These are phyloP conservation scores for Globisporangium mamillatum DNA, from an alignment of 352 stramenopile genomes.

Conservation along the genomic window DNA sequence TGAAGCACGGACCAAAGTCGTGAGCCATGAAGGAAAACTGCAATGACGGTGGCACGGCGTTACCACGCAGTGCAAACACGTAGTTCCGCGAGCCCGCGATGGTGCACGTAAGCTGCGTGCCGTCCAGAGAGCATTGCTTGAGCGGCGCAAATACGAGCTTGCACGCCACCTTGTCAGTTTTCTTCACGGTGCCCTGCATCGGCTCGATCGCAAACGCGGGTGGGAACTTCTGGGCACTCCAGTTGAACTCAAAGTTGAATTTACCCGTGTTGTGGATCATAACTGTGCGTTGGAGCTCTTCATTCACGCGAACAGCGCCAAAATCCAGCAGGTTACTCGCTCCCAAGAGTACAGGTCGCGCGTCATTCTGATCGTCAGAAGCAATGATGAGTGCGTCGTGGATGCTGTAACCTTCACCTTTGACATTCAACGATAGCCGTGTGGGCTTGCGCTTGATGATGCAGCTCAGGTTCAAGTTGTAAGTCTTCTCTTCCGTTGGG, in stretches of 20 bases:
- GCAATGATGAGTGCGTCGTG: slow-evolving; percentile 66
- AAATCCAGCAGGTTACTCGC: slow-evolving; percentile 76
- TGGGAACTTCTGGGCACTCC: slow-evolving; percentile 45
- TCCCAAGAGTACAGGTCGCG: slow-evolving; percentile 25
- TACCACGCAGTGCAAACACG: slow-evolving; percentile 64
- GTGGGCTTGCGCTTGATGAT: slow-evolving; percentile 91
- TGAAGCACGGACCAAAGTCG: slow-evolving; percentile 92
- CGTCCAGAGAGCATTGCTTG: slow-evolving; percentile 75
- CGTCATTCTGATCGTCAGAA: slow-evolving; percentile 45
- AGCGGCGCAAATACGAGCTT: slow-evolving; percentile 72
- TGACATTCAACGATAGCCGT: slow-evolving; percentile 91
- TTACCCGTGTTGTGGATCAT: slow-evolving; percentile 91
- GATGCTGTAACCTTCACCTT: slow-evolving; percentile 93
- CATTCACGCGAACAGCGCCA: slow-evolving; percentile 84
- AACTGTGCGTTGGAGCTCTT: slow-evolving; percentile 59
- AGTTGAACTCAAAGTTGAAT: slow-evolving; percentile 95
- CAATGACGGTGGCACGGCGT: slow-evolving; percentile 77
- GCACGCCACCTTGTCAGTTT: slow-evolving; percentile 82
- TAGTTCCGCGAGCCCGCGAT: slow-evolving; percentile 88
- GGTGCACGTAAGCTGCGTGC: slow-evolving; percentile 66
- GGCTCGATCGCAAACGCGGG: slow-evolving; percentile 62
- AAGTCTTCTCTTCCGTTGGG: slow-evolving; percentile 88
- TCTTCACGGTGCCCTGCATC: slow-evolving; percentile 82
- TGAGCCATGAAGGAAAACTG: slow-evolving; percentile 89
- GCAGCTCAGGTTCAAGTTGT: slow-evolving; percentile 93